Percentiles rank a stretch among this genome's conserved stretches.
phyloP scores from a whole-genome alignment of 257 asterid species.

The Nicotiana noctiflora region DNA sequence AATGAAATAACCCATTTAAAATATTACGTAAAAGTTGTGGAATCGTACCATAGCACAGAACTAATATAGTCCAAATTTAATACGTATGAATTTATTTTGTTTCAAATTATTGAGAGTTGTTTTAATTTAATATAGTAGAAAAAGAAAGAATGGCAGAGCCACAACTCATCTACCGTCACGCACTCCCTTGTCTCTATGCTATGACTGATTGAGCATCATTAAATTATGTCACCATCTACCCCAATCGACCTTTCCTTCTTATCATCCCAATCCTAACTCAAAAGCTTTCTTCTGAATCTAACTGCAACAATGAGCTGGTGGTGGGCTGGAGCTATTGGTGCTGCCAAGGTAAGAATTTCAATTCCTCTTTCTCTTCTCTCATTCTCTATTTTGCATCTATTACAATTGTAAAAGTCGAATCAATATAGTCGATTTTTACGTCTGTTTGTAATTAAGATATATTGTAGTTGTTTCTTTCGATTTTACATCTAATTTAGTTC shows the following conservation, averaged over 20 bases:
- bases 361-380: not conserved
- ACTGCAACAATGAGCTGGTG: constrained; percentile 64
- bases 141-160: not conserved
- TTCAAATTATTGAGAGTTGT: not conserved
- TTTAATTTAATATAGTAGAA: not conserved
- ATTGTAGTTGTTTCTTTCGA: not conserved
- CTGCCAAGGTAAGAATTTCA: constrained; percentile 48
- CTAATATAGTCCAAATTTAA: too few species aligned
- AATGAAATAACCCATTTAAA: too few species aligned
- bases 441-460: not conserved
- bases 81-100: too few species aligned
- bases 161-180: constrained; percentile 3
- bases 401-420: not conserved
- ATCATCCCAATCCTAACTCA: too few species aligned
- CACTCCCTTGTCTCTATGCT: not conserved
- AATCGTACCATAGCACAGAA: too few species aligned
- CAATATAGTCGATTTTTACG: not conserved
- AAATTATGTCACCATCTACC: too few species aligned
- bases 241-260: too few species aligned
- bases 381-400: not conserved
- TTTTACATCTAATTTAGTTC: not conserved
- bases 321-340: constrained; percentile 95
- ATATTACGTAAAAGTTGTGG: too few species aligned
- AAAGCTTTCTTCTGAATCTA: not conserved
- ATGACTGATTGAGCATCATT: not conserved